These are phyloP conservation scores for Russula earlei DNA, from an alignment of 768 basidiomycete genomes.

Conservation along the genomic window DNA sequence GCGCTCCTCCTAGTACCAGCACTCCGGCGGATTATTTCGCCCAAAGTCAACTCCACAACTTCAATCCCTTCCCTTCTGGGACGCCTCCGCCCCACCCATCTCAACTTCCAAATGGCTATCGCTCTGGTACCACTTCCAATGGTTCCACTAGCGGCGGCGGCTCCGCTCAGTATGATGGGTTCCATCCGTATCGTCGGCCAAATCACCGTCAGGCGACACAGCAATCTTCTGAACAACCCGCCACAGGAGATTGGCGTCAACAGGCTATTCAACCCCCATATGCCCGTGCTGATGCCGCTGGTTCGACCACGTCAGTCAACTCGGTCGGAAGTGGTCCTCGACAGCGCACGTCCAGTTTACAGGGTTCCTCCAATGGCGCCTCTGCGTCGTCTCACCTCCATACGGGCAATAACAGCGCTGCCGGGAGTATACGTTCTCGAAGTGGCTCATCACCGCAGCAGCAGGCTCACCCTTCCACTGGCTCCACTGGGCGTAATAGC, in stretches of 20 bases:
- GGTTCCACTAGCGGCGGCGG: constrained; percentile 29
- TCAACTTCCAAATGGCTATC: constrained; percentile 36
- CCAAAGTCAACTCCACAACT: constrained; percentile 43
- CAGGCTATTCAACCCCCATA: constrained; percentile 63
- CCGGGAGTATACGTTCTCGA: constrained; percentile 19
- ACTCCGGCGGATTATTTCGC: constrained; percentile 46
- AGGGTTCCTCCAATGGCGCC: constrained; percentile 40
- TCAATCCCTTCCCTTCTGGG: constrained; percentile 59
- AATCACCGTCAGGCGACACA: constrained; percentile 28
- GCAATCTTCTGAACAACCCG: constrained; percentile 23
- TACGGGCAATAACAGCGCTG: constrained; percentile 16
- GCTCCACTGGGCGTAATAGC: neutral
- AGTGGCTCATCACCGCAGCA: constrained; percentile 18
- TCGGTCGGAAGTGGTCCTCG: constrained; percentile 46
- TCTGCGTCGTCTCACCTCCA: constrained; percentile 26
- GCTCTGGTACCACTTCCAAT: constrained; percentile 26
- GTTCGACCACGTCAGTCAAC: constrained; percentile 69
- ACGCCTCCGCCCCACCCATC: constrained; percentile 55
- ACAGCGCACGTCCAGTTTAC: constrained; percentile 62
- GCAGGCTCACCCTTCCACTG: constrained; percentile 10
- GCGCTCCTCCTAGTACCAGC: constrained; percentile 30
- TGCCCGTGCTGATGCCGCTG: constrained; percentile 69
- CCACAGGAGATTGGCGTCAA: constrained; percentile 39
- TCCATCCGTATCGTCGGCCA: constrained; percentile 77
- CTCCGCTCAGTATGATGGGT: constrained; percentile 42